Evolutionary conservation across 1,139 yeast genomes (phyloP).

Genomic region (Magnusiomyces ingens): DNA sequence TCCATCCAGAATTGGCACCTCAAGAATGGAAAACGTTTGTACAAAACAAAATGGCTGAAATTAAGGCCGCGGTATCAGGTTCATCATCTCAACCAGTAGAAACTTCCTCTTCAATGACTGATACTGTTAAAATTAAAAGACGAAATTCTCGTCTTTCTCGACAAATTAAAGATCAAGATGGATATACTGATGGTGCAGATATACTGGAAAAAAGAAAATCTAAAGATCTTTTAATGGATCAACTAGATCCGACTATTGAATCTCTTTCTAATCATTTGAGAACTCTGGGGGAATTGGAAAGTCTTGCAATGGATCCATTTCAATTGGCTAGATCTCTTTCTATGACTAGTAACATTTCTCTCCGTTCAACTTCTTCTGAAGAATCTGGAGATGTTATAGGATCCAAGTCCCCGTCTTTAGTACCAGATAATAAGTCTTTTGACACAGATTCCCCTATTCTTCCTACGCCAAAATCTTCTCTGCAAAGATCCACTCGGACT

Average conservation of each 20-base stretch:
- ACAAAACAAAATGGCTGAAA: constrained; percentile 69
- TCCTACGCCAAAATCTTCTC: constrained; percentile 26
- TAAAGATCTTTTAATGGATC: constrained; percentile 19
- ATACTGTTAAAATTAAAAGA: constrained; percentile 19
- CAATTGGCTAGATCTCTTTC: constrained; percentile 29
- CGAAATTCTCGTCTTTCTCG: constrained; percentile 35
- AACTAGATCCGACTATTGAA: constrained; percentile 25
- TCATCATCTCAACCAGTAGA: constrained; percentile 7
- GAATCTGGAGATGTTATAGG: constrained; percentile 17
- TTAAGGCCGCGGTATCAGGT: constrained; percentile 41
- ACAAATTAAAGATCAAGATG: constrained; percentile 32
- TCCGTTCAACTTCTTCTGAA: constrained; percentile 10
- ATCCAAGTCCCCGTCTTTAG: neutral
- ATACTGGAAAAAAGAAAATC: constrained; percentile 28
- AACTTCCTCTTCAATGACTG: constrained; percentile 1
- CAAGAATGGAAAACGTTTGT: constrained; percentile 82
- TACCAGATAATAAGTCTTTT: constrained; percentile 15
- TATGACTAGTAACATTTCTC: constrained; percentile 5
- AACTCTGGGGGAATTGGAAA: constrained; percentile 31
- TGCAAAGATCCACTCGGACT: constrained; percentile 27
- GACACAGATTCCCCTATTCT: constrained; percentile 29
- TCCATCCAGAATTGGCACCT: constrained; percentile 92
- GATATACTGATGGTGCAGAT: constrained; percentile 37
- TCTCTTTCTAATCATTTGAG: constrained; percentile 27
- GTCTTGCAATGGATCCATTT: constrained; percentile 31